Percentiles rank a stretch among this genome's conserved stretches.
Evolutionary conservation across 108 stramenopile species (phyloP).

Genomic region (Skeletonema costatum): DNA sequence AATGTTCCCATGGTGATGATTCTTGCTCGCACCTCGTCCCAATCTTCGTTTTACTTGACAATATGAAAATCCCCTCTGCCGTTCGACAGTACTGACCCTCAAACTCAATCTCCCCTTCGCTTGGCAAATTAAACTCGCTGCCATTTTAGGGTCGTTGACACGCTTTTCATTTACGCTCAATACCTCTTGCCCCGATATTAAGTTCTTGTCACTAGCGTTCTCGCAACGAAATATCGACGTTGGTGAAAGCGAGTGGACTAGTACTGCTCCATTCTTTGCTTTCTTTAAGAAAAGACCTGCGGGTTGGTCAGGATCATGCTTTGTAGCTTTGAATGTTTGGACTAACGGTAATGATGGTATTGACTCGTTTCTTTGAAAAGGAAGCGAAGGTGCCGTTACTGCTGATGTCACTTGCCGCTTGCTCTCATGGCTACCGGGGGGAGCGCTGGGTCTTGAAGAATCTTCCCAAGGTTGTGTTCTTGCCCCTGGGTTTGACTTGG

Average conservation of each 20-base stretch:
- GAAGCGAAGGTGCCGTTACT: constrained; percentile 2
- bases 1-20: not conserved
- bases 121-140: constrained; percentile 31
- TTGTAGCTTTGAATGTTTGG: constrained; percentile 27
- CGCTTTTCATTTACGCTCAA: constrained; percentile 44
- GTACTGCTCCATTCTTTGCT: constrained; percentile 38
- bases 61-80: constrained; percentile 32
- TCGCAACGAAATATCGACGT: constrained; percentile 20
- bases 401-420: not conserved
- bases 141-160: constrained; percentile 45
- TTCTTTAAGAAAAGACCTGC: constrained; percentile 31
- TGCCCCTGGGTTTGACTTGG: not conserved
- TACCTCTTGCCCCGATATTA: constrained; percentile 22
- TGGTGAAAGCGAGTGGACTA: constrained; percentile 26
- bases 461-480: not conserved
- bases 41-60: constrained; percentile 33
- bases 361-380: not conserved
- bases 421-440: not conserved
- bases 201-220: not conserved
- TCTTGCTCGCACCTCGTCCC: constrained; percentile 1
- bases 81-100: constrained; percentile 17
- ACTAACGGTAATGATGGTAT: constrained; percentile 25
- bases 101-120: constrained; percentile 18
- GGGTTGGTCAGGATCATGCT: constrained; percentile 21
- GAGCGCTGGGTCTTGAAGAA: not conserved